Evolutionary conservation across 1,139 yeast genomes (phyloP).

Genomic region (Sugiyamaella grinbergsii): DNA sequence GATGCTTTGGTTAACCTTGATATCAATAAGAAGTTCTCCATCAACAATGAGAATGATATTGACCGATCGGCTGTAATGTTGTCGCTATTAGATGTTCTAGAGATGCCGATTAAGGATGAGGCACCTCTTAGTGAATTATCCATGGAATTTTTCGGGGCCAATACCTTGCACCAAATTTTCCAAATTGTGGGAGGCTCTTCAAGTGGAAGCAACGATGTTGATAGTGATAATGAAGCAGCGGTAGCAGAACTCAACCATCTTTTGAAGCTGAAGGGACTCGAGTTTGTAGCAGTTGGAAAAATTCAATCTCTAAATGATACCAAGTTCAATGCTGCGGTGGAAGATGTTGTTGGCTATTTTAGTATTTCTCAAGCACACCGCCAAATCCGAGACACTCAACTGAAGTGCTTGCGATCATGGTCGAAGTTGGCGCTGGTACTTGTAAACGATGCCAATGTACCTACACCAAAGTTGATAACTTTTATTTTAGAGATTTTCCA

Average conservation of each 20-base stretch:
- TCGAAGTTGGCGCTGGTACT: conserved; percentile 73
- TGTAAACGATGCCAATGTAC: conserved; percentile 58
- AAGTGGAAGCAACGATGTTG: neutral
- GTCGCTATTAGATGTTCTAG: conserved; percentile 68
- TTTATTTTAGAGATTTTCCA: conserved; percentile 79
- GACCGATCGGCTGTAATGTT: conserved; percentile 61
- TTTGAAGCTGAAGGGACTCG: conserved; percentile 36
- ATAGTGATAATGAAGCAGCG: conserved; percentile 28
- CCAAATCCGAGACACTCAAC: conserved; percentile 49
- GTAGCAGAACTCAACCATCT: conserved; percentile 31
- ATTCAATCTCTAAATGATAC: conserved; percentile 28
- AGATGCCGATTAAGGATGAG: conserved; percentile 44
- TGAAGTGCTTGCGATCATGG: conserved; percentile 77
- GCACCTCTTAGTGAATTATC: conserved; percentile 30
- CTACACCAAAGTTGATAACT: conserved; percentile 50
- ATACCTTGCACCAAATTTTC: conserved; percentile 22
- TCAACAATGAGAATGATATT: conserved; percentile 22
- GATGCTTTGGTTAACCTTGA: conserved; percentile 51
- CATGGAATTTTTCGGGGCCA: conserved; percentile 38
- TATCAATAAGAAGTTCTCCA: conserved; percentile 19
- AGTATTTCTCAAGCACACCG: conserved; percentile 26
- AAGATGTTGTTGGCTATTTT: conserved; percentile 22
- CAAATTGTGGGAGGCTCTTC: conserved; percentile 3
- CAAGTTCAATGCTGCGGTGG: conserved; percentile 24
- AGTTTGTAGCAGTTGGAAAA: conserved; percentile 29